Evolutionary conservation across 1,139 yeast genomes (phyloP), one percentile per base, ranked within the genome.

Genomic region (Yamadazyma mexicana): DNA sequence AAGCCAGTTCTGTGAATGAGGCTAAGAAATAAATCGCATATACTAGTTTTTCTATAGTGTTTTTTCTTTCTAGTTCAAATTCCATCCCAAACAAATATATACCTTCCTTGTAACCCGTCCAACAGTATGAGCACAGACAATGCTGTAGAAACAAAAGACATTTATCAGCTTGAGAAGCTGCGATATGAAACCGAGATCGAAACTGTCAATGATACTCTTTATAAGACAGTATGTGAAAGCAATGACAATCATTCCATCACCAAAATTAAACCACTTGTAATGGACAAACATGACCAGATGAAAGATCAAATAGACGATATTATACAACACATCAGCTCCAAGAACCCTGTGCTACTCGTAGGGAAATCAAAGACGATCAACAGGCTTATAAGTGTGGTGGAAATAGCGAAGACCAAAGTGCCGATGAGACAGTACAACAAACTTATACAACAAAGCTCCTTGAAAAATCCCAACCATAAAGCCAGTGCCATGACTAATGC

Each of bases 301-400:
- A 36, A 39, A 11, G 37, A 39, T 8, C 35, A 22, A 24, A 42
- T 50, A 3, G 51, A 50, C 17, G 39, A 42, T n/a, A 33, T 49
- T 2, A 17, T 46, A 17, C n/a, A 30, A 3, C 7, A 14, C 2
- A 5, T 50, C 3, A 29, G 40, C 2, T 9, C 31, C 1, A 33
- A 32, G 6, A 14, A 28, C 5, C 39, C 42, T 3, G 33, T 45
- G 5, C 27, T 49, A 17, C 14, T 49, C 20, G 39, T 40, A 12
- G 51, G 42, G 1, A 42, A 40, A 23, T 42, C 48, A 8, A 41
- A 37, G 11, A 33, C 31, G 14, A 37, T 50, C 22, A 43, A 41
- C 24, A 46, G 47, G 27, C 31, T 49, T 9, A 42, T 50, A 5
- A 40, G 45, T 6, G 41, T 49, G 4, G 47, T 47, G 12, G 54